phyloP scores from a whole-genome alignment of 148 eudicot genomes.

The Vaccinium vitisidaea region DNA sequence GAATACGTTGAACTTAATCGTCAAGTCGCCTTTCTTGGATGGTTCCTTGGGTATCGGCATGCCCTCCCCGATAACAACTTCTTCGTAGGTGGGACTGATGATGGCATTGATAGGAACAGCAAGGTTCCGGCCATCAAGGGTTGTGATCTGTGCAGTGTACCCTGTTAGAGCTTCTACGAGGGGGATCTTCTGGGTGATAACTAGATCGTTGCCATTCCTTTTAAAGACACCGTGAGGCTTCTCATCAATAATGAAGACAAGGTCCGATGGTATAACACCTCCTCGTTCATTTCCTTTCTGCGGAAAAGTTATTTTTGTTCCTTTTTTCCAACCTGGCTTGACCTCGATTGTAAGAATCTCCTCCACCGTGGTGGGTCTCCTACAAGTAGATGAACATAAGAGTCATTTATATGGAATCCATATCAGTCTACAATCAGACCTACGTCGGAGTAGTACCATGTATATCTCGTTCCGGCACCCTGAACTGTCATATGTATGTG shows the following conservation, averaged over 20 bases:
- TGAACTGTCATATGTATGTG: too few relatives aligned
- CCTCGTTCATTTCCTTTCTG: constrained; percentile 68
- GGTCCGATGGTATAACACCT: constrained; percentile 63
- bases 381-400: constrained; percentile 12
- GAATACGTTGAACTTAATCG: constrained; percentile 64
- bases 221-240: constrained; percentile 64
- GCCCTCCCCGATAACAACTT: constrained; percentile 66
- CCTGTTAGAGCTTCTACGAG: constrained; percentile 70
- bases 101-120: constrained; percentile 51
- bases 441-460: too few relatives aligned
- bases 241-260: constrained; percentile 69
- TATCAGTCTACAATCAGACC: too few relatives aligned
- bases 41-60: constrained; percentile 77
- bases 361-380: constrained; percentile 65
- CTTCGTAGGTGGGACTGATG: constrained; percentile 56
- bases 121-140: constrained; percentile 62
- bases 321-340: constrained; percentile 81
- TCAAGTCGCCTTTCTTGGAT: constrained; percentile 54
- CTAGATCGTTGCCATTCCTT: constrained; percentile 67
- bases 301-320: constrained; percentile 72
- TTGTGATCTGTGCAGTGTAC: constrained; percentile 55
- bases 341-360: constrained; percentile 69
- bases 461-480: too few relatives aligned
- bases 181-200: constrained; percentile 56
- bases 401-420: too few relatives aligned